Base-by-base conservation (phyloP, 108 stramenopile genomes). In the Pelagomonas calceolata region DNA sequence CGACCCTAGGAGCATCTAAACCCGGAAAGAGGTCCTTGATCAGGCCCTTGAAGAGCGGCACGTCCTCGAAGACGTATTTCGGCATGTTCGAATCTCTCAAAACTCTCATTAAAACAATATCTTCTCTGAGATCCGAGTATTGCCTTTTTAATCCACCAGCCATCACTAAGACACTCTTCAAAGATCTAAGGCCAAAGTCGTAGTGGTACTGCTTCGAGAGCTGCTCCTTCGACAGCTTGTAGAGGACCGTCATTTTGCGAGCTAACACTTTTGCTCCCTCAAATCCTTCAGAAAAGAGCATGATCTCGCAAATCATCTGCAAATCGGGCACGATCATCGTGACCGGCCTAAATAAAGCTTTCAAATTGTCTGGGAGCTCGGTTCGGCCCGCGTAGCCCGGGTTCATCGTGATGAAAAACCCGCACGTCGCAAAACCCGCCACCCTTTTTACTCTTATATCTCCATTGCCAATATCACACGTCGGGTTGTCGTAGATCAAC, bases 101-200 rank as follows among this genome's bases (percentile, higher is more conserved):
- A n/a, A 84, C 81, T 12, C 87, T 80, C 87, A 88, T 88, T 46
- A 88, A 79, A 69, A 88, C 87, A 29, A 88, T 31, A 32, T 88
- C 87, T 69, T 88, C 87, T 21, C 81, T 74, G 80, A 88, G 81
- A 17, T 86, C 86, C 18, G 80, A 68, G 65, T 82, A 88, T 73
- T 94, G 83, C 1, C 98, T 87, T 77, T 99, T 99, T n/a, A 99
- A 78, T n/a, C 92, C 94, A 26, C 98, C 98, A 35, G 98, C 98
- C 80, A 94, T 96, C 18, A 99, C 95, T 4, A 99, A 82, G 32
- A 99, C 84, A 17, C 95, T 94, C 76, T 99, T 99, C 30, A 88
- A 75, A 4, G 86, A 83, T n/a, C 87, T 83, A 32, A 88, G 83
- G 43, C 87, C 87, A 69, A 87, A 88, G 68, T 88, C 87, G 67